A percentile compares a stretch with the other conserved stretches of the same genome.
phyloP scores from a whole-genome alignment of 352 stramenopile genomes.

The Globisporangium middletonii region DNA sequence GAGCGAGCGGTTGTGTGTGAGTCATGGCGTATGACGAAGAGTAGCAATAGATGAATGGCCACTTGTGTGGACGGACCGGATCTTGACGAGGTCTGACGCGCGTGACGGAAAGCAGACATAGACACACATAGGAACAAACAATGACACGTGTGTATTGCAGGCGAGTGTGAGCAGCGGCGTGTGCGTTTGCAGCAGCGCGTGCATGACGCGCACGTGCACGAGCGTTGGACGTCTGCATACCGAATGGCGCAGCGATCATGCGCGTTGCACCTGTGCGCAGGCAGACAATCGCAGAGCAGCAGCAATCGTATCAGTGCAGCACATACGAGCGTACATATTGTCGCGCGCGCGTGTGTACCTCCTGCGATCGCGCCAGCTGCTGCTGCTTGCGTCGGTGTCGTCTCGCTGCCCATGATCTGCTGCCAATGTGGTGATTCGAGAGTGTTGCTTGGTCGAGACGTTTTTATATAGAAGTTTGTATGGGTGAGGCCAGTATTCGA shows the following conservation, averaged over 20 bases:
- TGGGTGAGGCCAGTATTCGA: background rate
- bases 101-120: background rate
- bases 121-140: background rate
- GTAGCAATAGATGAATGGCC: background rate
- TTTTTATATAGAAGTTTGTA: conserved; percentile 8
- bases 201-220: conserved; percentile 4
- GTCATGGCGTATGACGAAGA: background rate
- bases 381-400: conserved; percentile 42
- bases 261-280: conserved; percentile 36
- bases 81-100: conserved; percentile 65
- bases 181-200: conserved; percentile 1
- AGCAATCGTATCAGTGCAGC: background rate
- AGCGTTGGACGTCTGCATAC: too few relatives aligned
- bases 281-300: background rate
- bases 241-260: conserved; percentile 65
- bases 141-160: background rate
- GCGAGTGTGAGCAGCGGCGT: background rate
- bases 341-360: conserved; percentile 25
- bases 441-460: background rate
- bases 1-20: background rate
- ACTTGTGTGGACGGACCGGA: conserved; percentile 22
- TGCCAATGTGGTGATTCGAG: background rate
- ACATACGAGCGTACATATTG: background rate
- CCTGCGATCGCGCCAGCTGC: conserved; percentile 58
- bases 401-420: conserved; percentile 13